Percentiles rank a stretch among this genome's conserved stretches.
Conservation (phyloP, 805 yeast genomes). For the Alloascoidea africana region DNA sequence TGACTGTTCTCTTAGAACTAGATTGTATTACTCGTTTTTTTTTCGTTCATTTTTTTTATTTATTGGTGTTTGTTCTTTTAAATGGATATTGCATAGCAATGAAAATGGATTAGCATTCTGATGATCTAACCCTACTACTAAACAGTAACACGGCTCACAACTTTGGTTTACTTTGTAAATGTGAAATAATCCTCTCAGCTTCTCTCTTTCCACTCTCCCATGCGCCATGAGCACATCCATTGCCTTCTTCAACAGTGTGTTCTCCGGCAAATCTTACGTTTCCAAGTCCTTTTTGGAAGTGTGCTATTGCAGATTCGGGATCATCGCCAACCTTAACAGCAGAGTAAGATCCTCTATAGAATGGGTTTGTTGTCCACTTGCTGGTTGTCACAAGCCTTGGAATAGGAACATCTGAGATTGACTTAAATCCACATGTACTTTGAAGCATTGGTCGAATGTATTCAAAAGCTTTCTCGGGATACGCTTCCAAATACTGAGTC, state of each 20-base stretch:
- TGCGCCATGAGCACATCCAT: slow-evolving; percentile 90
- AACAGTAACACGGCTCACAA: no score
- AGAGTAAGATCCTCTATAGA: slow-evolving; percentile 61
- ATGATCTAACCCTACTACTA: no score
- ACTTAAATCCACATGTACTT: slow-evolving; percentile 12
- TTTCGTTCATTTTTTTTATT: no score
- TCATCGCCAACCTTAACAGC: slow-evolving; percentile 59
- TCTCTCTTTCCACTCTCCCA: slow-evolving; percentile 61
- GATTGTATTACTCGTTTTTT: no score
- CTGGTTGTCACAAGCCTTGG: slow-evolving; percentile 29
- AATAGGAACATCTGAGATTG: slow-evolving; percentile 17
- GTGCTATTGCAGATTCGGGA: slow-evolving; percentile 43
- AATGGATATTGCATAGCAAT: no score
- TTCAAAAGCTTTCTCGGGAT: slow-evolving; percentile 39
- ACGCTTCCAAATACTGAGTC: slow-evolving; percentile 38
- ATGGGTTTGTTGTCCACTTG: slow-evolving; percentile 61
- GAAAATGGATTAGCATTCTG: no score
- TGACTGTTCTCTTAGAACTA: no score
- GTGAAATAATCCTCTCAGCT: slow-evolving; percentile 25
- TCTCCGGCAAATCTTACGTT: slow-evolving; percentile 80
- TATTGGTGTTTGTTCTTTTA: no score
- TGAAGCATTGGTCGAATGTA: slow-evolving; percentile 36
- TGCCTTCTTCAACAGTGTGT: slow-evolving; percentile 73
- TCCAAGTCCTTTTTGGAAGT: slow-evolving; percentile 43
- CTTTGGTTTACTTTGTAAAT: no score